Evolutionary conservation across 2,329 filamentous ascomycete species (phyloP), one percentile per base, ranked within the genome.

Genomic region (Tolypocladium cylindrosporum): DNA sequence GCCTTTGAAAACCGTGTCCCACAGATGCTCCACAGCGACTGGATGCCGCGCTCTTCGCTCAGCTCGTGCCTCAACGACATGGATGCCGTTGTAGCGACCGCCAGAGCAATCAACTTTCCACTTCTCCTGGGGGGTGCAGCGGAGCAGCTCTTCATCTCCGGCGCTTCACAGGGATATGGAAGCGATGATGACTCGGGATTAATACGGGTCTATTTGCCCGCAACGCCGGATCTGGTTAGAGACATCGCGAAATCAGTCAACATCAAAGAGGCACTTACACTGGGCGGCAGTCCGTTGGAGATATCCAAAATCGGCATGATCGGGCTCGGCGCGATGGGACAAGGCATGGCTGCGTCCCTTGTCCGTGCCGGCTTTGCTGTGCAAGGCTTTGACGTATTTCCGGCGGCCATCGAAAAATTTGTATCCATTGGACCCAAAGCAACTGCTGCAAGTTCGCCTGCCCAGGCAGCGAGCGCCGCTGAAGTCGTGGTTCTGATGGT

Each of bases 1-100:
- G 82, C 83, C 72, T 84, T 83, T 70, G 77, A 79, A 63, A 79
- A 82, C 63, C 71, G 80, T n/a, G 78, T 75, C 16, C 76, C 77
- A 45, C 77, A 78, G 63, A 79, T 81, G 71, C 67, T 85, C 43
- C 72, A 73, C 24, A 75, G 78, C 57, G 78, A 81, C 62, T 78
- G 77, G 70, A 68, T 65, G 16, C 63, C 72, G 19, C 64, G 67
- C 39, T 71, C 69, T 9, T 68, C 74, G 1, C 59, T 76, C 21
- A 65, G 68, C 48, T 72, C 71, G 16, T 71, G 73, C 27, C 63
- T 71, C 2, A 69, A 72, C 53, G 69, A 73, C 59, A 66, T 73
- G 64, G 71, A 19, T 37, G 27, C 27, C n/a, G 68, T 72, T 2
- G 67, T 68, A 10, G 66, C 66, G 4, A 66, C 61, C 1, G 69